Conservation (phyloP, 2,329 filamentous ascomycete genomes). For the Dactylellina drechsleri region DNA sequence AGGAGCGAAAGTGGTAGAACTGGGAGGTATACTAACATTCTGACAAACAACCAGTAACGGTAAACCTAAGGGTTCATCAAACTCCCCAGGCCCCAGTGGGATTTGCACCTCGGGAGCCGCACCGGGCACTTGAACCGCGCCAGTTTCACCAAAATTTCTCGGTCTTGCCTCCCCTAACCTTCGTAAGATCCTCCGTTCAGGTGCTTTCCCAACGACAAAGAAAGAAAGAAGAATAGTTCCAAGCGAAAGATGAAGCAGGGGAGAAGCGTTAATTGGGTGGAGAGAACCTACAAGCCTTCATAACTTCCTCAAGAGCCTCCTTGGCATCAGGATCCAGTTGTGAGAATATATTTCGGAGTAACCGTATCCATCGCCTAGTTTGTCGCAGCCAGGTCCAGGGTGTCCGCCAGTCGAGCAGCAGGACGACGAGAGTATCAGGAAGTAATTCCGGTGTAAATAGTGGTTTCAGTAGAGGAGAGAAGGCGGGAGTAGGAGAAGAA, state of each 20-base stretch:
- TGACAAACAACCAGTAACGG: slow-evolving; percentile 95
- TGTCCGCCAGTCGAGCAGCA: slow-evolving; percentile 94
- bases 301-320: slow-evolving; percentile 85
- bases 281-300: slow-evolving; percentile 62
- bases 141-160: slow-evolving; percentile 58
- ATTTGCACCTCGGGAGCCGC: slow-evolving; percentile 75
- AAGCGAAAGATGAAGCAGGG: slow-evolving; percentile 62
- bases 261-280: slow-evolving; percentile 5
- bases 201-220: slow-evolving; percentile 61
- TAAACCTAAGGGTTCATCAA: slow-evolving; percentile 87
- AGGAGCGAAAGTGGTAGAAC: neutral
- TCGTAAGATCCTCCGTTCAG: slow-evolving; percentile 55
- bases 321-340: slow-evolving; percentile 80
- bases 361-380: slow-evolving; percentile 85
- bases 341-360: slow-evolving; percentile 79
- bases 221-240: slow-evolving; percentile 71
- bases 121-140: slow-evolving; percentile 66
- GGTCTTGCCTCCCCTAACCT: slow-evolving; percentile 57
- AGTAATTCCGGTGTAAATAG: slow-evolving; percentile 85
- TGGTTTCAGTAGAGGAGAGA: slow-evolving; percentile 82
- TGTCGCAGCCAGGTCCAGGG: slow-evolving; percentile 93
- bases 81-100: slow-evolving; percentile 87
- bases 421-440: slow-evolving; percentile 84
- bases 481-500: slow-evolving; percentile 82
- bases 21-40: slow-evolving; percentile 70